Evolutionary conservation across 2,329 filamentous ascomycete genomes (phyloP).

Genomic region (Sporothrix pseudoabietina): DNA sequence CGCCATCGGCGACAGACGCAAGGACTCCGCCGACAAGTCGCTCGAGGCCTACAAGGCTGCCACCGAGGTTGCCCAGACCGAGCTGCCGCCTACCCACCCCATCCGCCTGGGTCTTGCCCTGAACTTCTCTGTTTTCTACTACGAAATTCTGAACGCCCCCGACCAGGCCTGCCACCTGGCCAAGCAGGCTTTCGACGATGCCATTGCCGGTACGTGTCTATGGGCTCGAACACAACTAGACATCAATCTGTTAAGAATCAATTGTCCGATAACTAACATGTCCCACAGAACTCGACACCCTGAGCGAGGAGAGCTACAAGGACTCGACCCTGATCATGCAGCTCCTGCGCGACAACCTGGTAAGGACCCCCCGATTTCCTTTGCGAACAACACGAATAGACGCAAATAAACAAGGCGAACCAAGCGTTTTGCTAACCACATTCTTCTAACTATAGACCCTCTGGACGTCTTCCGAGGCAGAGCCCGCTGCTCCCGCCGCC

Average conservation of each 20-base stretch:
- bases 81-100: conserved; percentile 87
- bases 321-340: conserved; percentile 99
- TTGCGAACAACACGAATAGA: not conserved
- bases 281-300: conserved; percentile 78
- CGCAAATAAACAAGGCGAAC: not conserved
- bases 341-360: conserved; percentile 92
- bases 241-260: not conserved
- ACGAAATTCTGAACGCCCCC: conserved; percentile 97
- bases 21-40: conserved; percentile 89
- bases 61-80: conserved; percentile 85
- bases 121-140: conserved; percentile 53
- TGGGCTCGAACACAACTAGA: not conserved
- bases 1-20: conserved; percentile 89
- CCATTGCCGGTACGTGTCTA: conserved; percentile 68
- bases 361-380: not conserved
- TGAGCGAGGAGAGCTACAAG: conserved; percentile 97
- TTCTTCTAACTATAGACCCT: conserved; percentile 59
- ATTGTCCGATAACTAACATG: not conserved
- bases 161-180: conserved; percentile 98
- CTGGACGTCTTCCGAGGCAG: conserved; percentile 94
- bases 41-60: conserved; percentile 99
- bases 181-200: conserved; percentile 95
- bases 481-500: conserved; percentile 68
- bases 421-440: not conserved
- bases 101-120: conserved; percentile 89